Evolutionary conservation across 2,329 filamentous ascomycete genomes (phyloP), one percentile per base, ranked within the genome.

Genomic region (Penicillium sclerotigenum): DNA sequence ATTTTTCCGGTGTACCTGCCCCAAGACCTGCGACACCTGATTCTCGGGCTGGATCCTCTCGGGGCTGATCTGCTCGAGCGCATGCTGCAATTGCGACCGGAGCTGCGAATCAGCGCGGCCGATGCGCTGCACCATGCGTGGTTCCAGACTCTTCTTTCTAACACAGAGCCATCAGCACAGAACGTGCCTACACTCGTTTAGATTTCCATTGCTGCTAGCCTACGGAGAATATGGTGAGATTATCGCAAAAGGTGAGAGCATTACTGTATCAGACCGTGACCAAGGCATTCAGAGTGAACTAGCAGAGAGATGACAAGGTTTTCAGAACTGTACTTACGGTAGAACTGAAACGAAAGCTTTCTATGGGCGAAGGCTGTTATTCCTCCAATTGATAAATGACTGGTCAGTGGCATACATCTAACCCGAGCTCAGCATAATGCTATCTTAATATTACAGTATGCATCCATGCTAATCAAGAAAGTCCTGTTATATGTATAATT

Each of bases 1-100:
- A 96, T 87, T 56, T 96, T 96, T 77, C 91, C 91, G 29, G 11
- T 43, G 3, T 43, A 43, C 24, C 10, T 6, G n/a, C n/a, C 26
- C 6, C 26, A 20, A 20, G 41, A 43, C n/a, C 26, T 43, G 16
- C 10, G 6, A 29, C 24, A 5, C 5, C n/a, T 43, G n/a, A 43
- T 43, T 1, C 1, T 4, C 41, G 6, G 24, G 10, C 1, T 43
- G 10, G 26, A 20, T 8, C n/a, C 10, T 43, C 26, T 43, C 9
- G 26, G 10, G 5, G 11, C 3, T 3, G 26, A 29, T 20, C 41
- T 43, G n/a, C 26, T 43, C 18, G 10, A 29, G 14, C 41, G 11
- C 24, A 29, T 29, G 41, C 26, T 43, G 6, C 26, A 29, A 28
- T 29, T 43, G 26, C 22, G 5, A 43, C 41, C 41, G 0, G 41